Evolutionary conservation across 2,329 filamentous ascomycete genomes (phyloP).

Genomic region (Madurella mycetomatis): DNA sequence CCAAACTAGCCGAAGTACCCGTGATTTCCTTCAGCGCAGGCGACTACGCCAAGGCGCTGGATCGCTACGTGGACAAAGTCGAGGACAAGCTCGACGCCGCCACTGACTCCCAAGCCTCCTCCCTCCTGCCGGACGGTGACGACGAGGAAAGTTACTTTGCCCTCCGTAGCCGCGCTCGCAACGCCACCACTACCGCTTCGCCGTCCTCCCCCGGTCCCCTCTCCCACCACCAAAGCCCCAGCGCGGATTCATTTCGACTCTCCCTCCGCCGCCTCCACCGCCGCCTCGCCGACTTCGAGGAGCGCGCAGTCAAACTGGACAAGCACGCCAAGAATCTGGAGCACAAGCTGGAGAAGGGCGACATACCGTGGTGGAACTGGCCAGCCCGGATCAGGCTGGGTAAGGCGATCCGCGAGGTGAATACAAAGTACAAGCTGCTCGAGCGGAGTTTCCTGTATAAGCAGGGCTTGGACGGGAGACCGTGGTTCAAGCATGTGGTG

Average conservation of each 20-base stretch:
- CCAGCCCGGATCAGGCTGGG: conserved; percentile 55
- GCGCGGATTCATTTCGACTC: conserved; percentile 18
- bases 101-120: conserved; percentile 2
- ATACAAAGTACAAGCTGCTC: conserved; percentile 77
- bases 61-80: conserved; percentile 47
- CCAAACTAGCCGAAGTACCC: conserved; percentile 56
- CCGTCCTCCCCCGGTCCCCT: not conserved
- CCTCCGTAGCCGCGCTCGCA: conserved; percentile 30
- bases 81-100: conserved; percentile 43
- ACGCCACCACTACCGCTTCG: conserved; percentile 1
- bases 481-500: conserved; percentile 93
- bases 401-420: conserved; percentile 59
- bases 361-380: conserved; percentile 75
- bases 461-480: conserved; percentile 69
- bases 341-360: conserved; percentile 27
- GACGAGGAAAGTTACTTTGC: conserved; percentile 33
- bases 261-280: conserved; percentile 32
- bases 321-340: conserved; percentile 43
- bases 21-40: conserved; percentile 61
- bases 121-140: conserved; percentile 6
- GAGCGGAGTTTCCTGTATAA: conserved; percentile 76
- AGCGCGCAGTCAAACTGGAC: conserved; percentile 12
- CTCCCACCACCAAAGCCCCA: not conserved
- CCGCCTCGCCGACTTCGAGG: conserved; percentile 31
- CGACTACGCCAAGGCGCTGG: conserved; percentile 58